These are phyloP conservation scores for Mucor indicus DNA, from an alignment of 371 early-diverging fungal genomes.

Conservation along the genomic window DNA sequence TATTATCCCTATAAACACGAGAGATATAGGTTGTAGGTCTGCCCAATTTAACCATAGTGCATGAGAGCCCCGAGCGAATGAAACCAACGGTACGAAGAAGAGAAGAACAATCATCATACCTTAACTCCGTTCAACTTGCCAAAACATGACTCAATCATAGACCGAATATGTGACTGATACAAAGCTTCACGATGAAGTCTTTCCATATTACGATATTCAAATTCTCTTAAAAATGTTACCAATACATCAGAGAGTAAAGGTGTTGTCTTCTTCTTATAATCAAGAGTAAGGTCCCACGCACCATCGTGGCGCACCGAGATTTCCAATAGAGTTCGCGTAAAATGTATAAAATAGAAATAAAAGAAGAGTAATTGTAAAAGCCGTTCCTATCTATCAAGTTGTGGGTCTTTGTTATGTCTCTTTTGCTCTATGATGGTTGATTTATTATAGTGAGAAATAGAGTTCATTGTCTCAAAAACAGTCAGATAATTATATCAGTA, in stretches of 20 bases:
- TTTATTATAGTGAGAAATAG: too few species aligned
- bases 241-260: background rate
- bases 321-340: too few species aligned
- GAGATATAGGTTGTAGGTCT: constrained; percentile 10
- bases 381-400: too few species aligned
- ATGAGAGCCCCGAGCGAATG: constrained; percentile 3
- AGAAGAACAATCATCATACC: constrained; percentile 4
- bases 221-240: constrained; percentile 5
- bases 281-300: background rate
- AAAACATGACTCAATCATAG: constrained; percentile 12
- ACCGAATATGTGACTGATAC: constrained; percentile 18
- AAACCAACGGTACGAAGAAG: constrained; percentile 7
- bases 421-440: too few species aligned
- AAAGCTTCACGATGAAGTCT: constrained; percentile 8
- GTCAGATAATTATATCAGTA: too few species aligned
- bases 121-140: background rate
- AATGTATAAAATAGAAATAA: too few species aligned
- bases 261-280: constrained; percentile 2
- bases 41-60: constrained; percentile 6
- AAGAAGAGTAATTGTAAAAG: too few species aligned
- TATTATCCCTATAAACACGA: constrained; percentile 4
- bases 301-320: too few species aligned
- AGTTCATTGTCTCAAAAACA: too few species aligned
- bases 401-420: too few species aligned
- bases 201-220: constrained; percentile 16